A percentile compares a stretch with the other conserved stretches of the same genome.
Conservation (phyloP, 176 grass and related monocot genomes). For the Dendrocalamus sinicus region DNA sequence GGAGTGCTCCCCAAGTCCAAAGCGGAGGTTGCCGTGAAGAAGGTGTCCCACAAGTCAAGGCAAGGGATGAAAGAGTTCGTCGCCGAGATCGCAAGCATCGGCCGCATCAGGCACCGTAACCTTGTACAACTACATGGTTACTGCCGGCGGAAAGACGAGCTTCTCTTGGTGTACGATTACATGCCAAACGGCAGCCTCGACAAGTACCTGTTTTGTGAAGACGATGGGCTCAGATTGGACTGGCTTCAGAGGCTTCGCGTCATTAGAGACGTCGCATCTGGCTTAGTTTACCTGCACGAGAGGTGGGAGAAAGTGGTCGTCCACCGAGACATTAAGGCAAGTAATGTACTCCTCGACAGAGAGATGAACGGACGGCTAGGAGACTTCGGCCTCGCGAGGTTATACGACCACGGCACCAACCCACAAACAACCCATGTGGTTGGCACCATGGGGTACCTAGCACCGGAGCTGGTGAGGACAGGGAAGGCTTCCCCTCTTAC, state of each 20-base stretch:
- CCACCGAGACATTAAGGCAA: conserved; percentile 45
- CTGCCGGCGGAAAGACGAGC: conserved; percentile 28
- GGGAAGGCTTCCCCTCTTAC: conserved; percentile 27
- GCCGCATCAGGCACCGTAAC: conserved; percentile 35
- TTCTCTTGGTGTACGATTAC: conserved; percentile 42
- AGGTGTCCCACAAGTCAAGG: conserved; percentile 43
- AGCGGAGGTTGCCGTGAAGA: conserved; percentile 39
- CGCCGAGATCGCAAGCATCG: conserved; percentile 38
- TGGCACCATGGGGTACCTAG: conserved; percentile 49
- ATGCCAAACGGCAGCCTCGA: conserved; percentile 41
- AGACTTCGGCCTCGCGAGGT: conserved; percentile 47
- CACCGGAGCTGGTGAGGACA: conserved; percentile 37
- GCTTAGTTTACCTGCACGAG: conserved; percentile 44
- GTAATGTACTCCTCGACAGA: conserved; percentile 34
- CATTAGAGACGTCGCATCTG: conserved; percentile 31
- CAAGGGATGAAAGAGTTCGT: conserved; percentile 51
- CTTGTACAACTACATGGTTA: conserved; percentile 35
- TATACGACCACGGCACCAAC: conserved; percentile 41
- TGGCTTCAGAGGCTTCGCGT: conserved; percentile 20
- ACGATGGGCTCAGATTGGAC: not conserved
- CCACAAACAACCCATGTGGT: conserved; percentile 41
- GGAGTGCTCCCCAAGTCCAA: conserved; percentile 38
- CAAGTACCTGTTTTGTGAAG: not conserved
- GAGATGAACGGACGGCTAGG: conserved; percentile 45
- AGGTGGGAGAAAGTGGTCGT: conserved; percentile 50